Evolutionary conservation across 148 eudicot species (phyloP), one percentile per base, ranked within the genome.

Genomic region (Silene latifolia): DNA sequence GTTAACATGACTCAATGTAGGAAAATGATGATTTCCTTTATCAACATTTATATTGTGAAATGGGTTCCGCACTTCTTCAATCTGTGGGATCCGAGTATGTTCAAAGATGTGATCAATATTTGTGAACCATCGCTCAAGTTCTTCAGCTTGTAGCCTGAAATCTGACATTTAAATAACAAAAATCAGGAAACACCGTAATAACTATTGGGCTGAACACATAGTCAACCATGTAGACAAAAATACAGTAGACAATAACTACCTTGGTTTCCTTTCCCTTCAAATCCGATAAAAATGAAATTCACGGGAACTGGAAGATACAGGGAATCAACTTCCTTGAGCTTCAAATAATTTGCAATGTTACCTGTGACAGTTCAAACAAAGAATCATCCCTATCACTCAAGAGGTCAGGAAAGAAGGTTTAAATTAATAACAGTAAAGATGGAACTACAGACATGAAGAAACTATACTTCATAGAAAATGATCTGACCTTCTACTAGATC

Each of bases 31-130:
- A 73, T 79, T 85, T 74, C 85, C 86, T 78, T 80, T 87, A 51
- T 93, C 95, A 64, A 86, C 73, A 78, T 83, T 88, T 72, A 81
- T 85, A 83, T 87, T 91, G 87, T 93, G 88, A 80, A 93, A 93
- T 59, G 97, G 95, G 53, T 85, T 80, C 51, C 88, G 87, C 73
- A 86, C 84, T 88, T 93, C 97, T 66, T 89, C 91, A 76, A 87
- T 86, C 75, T 82, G 84, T 21, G 97, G 93, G 72, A 88, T 80
- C 73, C 97, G 87, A 3, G 97, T 88, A 68, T 93, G 98, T 63
- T 89, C 91, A 87, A 93, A 93, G 29, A 93, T 87, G 78, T 93
- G 98, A 85, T 93, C 98, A 80, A 93, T 93, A 77, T 93, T 89
- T 25, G 90, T 89, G 86, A 93, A 93, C 98, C 98, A 93, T 74